phyloP scores from a whole-genome alignment of 2,329 filamentous ascomycete genomes.

The Aspergillus cejpii region DNA sequence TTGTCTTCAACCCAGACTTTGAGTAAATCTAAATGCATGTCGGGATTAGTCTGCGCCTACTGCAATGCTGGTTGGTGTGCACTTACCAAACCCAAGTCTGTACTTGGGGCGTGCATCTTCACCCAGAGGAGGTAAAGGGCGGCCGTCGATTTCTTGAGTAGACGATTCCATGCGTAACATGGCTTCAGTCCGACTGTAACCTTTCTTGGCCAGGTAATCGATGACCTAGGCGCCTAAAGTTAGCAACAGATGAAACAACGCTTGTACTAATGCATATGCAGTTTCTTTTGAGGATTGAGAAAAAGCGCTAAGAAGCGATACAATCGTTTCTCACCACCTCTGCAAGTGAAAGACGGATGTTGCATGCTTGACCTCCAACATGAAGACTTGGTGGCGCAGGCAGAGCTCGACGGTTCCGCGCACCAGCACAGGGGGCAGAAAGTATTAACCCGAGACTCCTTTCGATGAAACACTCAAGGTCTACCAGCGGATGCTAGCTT shows the following conservation, averaged over 20 bases:
- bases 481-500: too few relatives aligned
- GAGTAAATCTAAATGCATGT: constrained; percentile 50
- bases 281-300: constrained; percentile 50
- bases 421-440: too few relatives aligned
- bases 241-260: constrained; percentile 4
- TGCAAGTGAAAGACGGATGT: too few relatives aligned
- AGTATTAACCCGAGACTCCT: too few relatives aligned
- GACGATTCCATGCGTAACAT: constrained; percentile 87
- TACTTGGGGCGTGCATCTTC: constrained; percentile 77
- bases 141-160: constrained; percentile 71
- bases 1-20: constrained; percentile 84
- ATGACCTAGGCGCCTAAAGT: constrained; percentile 56
- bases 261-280: constrained; percentile 1
- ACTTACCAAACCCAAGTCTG: constrained; percentile 58
- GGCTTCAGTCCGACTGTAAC: constrained; percentile 86
- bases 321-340: not conserved
- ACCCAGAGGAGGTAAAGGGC: constrained; percentile 59
- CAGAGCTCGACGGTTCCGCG: too few relatives aligned
- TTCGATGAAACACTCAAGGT: too few relatives aligned
- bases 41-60: not conserved
- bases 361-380: too few relatives aligned
- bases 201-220: constrained; percentile 92
- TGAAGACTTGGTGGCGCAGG: too few relatives aligned
- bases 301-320: constrained; percentile 23
- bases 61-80: not conserved